Evolutionary conservation across 192 early-diverging fungal genomes (phyloP).

Genomic region (Backusella liffmaniae): DNA sequence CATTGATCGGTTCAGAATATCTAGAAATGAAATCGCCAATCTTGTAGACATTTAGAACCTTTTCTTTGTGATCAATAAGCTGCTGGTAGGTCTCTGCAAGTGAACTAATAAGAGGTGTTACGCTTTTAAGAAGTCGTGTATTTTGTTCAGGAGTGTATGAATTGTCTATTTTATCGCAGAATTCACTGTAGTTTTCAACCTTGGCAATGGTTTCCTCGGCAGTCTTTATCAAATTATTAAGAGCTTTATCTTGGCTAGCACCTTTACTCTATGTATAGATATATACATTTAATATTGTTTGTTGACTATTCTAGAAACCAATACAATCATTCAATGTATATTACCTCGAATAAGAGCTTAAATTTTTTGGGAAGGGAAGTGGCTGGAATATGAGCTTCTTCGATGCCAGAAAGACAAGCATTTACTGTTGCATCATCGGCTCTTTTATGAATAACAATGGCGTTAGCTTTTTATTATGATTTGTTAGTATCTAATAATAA

Average conservation of each 20-base stretch:
- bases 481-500: not conserved
- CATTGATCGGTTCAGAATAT: not conserved
- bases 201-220: not conserved
- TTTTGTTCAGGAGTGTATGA: not conserved
- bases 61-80: not conserved
- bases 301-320: no score
- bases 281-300: not conserved
- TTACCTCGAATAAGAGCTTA: not conserved
- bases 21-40: not conserved
- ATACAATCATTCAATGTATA: no score
- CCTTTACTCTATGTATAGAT: not conserved
- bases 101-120: not conserved
- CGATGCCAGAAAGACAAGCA: not conserved
- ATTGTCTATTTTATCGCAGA: not conserved
- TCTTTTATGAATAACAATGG: not conserved
- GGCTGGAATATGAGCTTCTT: not conserved
- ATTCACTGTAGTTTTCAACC: not conserved
- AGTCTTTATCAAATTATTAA: not conserved
- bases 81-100: not conserved
- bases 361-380: not conserved
- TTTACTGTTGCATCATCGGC: not conserved
- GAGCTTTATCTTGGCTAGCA: not conserved
- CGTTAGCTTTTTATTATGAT: not conserved
- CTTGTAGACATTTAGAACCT: not conserved
- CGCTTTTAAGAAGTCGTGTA: not conserved